Evolutionary conservation across 2,329 filamentous ascomycete genomes (phyloP), one percentile per base, ranked within the genome.

Genomic region (Tolypocladium endophyticum): DNA sequence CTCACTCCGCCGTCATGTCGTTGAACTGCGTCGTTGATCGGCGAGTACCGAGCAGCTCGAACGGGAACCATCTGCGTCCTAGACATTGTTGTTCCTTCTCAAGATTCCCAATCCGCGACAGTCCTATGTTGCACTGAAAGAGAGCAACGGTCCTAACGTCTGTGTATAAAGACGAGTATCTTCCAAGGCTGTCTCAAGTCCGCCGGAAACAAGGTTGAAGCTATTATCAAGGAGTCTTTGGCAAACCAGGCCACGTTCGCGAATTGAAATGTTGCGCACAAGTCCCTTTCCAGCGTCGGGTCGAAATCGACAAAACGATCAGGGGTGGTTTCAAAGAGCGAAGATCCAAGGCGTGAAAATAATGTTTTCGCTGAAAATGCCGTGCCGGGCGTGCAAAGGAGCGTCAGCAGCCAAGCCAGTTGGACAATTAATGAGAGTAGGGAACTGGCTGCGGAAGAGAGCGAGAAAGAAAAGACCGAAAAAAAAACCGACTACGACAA

Each of bases 1-100:
- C 78, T 76, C 69, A 87, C 77, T 59, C 83, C 79, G 66, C 81
- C 84, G 25, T 83, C 82, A 63, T 85, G 82, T 63, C 82, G 80
- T 62, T 81, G 79, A 67, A 82, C 76, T 62, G 74, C 75, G 68
- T 85, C 83, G 59, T 79, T 79, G 28, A 77, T 77, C 35, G 79
- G 79, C 47, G 76, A 76, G 66, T 83, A 84, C 45, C 76, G 69
- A 62, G 72, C 69, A 62, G 72, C 69, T 60, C 76, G 69, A 36
- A 76, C 71, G 56, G 77, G 72, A 38, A 76, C 71, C 66, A 81
- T 73, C 64, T 79, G 77, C 66, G 77, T 76, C 56, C 77, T 79
- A 71, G 81, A 79, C 80, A 85, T 81, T 64, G 52, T 63, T 33
- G 12, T 38, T 47, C 41, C 50, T 35, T 20, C 30, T 35, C 28